Conservation (phyloP, 306 rosid genomes). For the Cyamopsis tetragonoloba region DNA sequence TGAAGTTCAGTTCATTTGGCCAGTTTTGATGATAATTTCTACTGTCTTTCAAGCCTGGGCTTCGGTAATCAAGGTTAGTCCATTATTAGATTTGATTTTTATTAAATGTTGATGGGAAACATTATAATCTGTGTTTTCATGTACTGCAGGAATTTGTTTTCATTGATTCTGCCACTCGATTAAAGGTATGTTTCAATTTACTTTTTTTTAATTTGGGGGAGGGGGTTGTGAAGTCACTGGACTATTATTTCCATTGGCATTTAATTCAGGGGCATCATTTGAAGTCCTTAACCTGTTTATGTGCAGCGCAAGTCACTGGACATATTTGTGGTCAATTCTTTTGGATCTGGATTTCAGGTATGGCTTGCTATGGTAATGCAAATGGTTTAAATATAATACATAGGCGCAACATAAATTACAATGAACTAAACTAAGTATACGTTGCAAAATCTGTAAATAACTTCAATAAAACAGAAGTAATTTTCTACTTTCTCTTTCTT, state of each 20-base stretch:
- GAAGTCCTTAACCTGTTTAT: conserved; percentile 22
- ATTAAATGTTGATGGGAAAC: conserved; percentile 14
- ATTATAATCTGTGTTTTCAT: conserved; percentile 26
- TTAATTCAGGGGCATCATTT: conserved; percentile 10
- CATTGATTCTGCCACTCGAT: conserved; percentile 53
- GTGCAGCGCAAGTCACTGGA: conserved; percentile 84
- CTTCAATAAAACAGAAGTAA: neutral
- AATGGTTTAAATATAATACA: conserved; percentile 11
- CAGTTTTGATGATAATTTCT: conserved; percentile 76
- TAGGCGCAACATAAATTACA: conserved; percentile 11
- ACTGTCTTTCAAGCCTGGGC: conserved; percentile 90
- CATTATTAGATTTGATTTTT: conserved; percentile 12
- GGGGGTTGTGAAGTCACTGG: neutral
- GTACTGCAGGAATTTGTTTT: conserved; percentile 65
- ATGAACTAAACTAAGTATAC: neutral
- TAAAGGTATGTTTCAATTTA: conserved; percentile 44
- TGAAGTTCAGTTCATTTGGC: conserved; percentile 73
- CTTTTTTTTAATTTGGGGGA: neutral
- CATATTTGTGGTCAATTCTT: conserved; percentile 94
- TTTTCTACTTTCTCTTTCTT: neutral
- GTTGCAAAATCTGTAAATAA: neutral
- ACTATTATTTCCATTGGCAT: conserved; percentile 22
- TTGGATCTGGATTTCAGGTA: conserved; percentile 95
- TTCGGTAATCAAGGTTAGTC: conserved; percentile 74
- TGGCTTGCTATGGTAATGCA: conserved; percentile 8